Percentiles rank a stretch among this genome's conserved stretches.
Evolutionary conservation across 306 rosid genomes (phyloP).

Genomic region (Citrullus colocynthis): DNA sequence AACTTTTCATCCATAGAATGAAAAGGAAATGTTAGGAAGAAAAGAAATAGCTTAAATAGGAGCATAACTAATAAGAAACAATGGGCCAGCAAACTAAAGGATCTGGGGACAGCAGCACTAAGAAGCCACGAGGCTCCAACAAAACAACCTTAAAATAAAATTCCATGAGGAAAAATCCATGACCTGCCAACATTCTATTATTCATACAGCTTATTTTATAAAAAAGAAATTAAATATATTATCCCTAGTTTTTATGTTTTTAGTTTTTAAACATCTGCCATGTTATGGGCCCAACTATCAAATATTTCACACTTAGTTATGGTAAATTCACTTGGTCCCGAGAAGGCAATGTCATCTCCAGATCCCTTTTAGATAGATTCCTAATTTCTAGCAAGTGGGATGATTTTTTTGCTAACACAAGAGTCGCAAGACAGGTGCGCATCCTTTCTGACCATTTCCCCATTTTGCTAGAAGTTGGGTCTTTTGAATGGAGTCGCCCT

Average conservation of each 20-base stretch:
- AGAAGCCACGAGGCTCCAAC: neutral
- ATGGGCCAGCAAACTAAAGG: neutral
- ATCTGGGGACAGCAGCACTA: neutral
- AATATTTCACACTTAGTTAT: neutral
- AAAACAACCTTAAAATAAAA: neutral
- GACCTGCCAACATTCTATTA: no score
- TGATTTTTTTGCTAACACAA: no score
- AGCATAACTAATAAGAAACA: neutral
- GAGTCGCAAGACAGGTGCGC: no score
- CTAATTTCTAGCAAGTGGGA: no score
- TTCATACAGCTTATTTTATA: neutral
- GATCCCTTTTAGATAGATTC: no score
- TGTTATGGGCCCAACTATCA: neutral
- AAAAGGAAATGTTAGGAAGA: neutral
- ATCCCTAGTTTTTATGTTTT: neutral
- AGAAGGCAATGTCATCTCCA: no score
- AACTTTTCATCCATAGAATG: no score
- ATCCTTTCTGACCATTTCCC: no score
- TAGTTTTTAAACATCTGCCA: neutral
- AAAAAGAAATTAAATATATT: neutral
- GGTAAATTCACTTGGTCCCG: no score
- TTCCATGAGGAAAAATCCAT: neutral
- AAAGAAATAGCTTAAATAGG: no score
- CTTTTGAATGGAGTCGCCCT: no score
- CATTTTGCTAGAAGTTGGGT: no score